Conservation (phyloP, 306 rosid genomes). For the Argentina anserina region DNA sequence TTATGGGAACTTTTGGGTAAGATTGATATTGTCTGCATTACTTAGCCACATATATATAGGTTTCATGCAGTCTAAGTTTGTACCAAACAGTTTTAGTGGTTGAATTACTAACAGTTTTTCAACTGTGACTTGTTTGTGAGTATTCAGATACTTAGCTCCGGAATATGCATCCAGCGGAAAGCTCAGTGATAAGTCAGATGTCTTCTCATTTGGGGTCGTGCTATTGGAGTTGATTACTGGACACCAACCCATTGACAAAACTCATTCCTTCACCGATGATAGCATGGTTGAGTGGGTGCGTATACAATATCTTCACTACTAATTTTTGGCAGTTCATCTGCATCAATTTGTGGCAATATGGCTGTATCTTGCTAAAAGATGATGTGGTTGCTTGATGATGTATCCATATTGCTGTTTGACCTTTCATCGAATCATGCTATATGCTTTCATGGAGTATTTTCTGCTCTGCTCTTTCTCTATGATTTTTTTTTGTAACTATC, state of each 20-base stretch:
- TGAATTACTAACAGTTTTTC: not conserved
- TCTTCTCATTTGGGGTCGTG: conserved; percentile 63
- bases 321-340: not conserved
- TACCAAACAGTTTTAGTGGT: not conserved
- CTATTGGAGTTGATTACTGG: conserved; percentile 72
- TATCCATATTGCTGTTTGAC: not conserved
- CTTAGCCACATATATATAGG: not conserved
- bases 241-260: conserved; percentile 44
- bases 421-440: not conserved
- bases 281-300: conserved; percentile 70
- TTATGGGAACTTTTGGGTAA: conserved; percentile 75
- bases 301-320: conserved; percentile 10
- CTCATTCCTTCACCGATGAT: conserved; percentile 41
- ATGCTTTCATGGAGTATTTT: not conserved
- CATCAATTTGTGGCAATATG: not conserved
- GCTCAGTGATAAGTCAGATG: conserved; percentile 65
- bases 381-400: not conserved
- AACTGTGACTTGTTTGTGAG: not conserved
- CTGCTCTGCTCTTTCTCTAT: not conserved
- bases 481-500: not conserved
- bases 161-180: conserved; percentile 70
- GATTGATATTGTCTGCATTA: conserved; percentile 5
- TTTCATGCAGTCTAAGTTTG: conserved; percentile 1
- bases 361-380: not conserved
- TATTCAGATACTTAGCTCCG: conserved; percentile 62